Percentiles rank a stretch among this genome's conserved stretches.
Conservation (phyloP, 2,329 filamentous ascomycete species). For the Neonectria neomacrospora region DNA sequence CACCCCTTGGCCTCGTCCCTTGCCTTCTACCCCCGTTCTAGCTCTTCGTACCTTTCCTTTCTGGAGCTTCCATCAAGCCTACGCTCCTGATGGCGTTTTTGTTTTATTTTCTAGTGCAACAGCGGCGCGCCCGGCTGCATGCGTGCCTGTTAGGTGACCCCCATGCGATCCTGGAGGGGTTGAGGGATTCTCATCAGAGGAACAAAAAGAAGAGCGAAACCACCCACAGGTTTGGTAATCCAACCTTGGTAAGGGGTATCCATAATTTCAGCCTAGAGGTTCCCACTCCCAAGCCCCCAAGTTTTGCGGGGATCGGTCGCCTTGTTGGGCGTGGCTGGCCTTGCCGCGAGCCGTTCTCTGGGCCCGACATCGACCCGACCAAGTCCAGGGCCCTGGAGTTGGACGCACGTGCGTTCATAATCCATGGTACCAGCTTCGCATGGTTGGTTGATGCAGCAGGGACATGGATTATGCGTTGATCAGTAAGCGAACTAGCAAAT, state of each 20-base stretch:
- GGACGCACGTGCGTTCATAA: conserved; percentile 16
- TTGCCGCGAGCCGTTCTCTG: conserved; percentile 10
- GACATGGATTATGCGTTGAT: conserved; percentile 21
- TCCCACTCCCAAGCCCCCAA: conserved; percentile 2
- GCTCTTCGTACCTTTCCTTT: conserved; percentile 10
- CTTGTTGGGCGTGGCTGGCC: conserved; percentile 35
- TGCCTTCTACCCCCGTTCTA: conserved; percentile 24
- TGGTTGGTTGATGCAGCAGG: conserved; percentile 9
- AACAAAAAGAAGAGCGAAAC: conserved; percentile 1
- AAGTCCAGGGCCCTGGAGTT: conserved; percentile 19
- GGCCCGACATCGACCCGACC: conserved; percentile 38
- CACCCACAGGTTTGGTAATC: conserved; percentile 14
- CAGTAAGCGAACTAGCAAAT: conserved; percentile 11
- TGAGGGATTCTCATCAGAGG: neutral
- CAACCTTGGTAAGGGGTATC: neutral
- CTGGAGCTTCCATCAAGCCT: conserved; percentile 18
- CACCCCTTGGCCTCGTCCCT: conserved; percentile 12
- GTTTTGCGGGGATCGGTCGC: conserved; percentile 24
- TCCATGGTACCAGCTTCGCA: conserved; percentile 13
- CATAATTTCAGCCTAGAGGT: neutral
- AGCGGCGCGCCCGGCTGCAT: conserved; percentile 12
- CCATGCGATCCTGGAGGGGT: neutral
- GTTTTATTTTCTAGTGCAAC: conserved; percentile 15
- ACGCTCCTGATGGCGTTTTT: conserved; percentile 19
- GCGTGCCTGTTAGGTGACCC: conserved; percentile 2